Conservation (phyloP, 345 rosid genomes). For the Syzygium jambos region DNA sequence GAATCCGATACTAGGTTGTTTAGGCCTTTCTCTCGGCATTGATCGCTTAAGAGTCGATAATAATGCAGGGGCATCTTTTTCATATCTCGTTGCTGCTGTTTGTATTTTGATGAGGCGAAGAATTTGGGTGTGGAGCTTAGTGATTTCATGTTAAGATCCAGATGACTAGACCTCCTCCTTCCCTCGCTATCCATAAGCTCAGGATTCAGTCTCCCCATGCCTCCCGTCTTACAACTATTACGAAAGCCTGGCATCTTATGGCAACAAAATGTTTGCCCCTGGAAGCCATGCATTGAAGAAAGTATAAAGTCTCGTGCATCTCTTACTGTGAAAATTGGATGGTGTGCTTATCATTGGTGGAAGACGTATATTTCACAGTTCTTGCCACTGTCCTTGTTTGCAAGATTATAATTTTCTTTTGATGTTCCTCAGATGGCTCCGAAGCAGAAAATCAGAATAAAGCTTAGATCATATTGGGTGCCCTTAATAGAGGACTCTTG, state of each 20-base stretch:
- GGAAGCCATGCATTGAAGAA: neutral
- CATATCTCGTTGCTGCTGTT: neutral
- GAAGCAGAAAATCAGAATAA: slow-evolving; percentile 94
- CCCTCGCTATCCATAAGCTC: neutral
- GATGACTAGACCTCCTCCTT: neutral
- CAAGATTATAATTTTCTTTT: neutral
- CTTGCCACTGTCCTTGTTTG: neutral
- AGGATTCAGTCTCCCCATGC: neutral
- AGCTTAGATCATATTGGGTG: slow-evolving; percentile 90
- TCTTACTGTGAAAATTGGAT: neutral
- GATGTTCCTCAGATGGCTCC: slow-evolving; percentile 62
- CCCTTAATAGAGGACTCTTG: slow-evolving; percentile 89
- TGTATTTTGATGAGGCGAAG: neutral
- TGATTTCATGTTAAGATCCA: neutral
- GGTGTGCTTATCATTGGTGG: neutral
- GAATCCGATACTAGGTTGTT: neutral
- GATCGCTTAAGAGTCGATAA: neutral
- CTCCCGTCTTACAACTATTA: neutral
- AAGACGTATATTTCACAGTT: neutral
- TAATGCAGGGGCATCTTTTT: neutral
- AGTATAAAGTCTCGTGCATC: neutral
- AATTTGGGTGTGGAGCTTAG: neutral
- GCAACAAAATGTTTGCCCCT: neutral
- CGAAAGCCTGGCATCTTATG: neutral
- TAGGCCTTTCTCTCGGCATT: neutral